Evolutionary conservation across 2,329 filamentous ascomycete genomes (phyloP), one percentile per base, ranked within the genome.

Genomic region (Pseudopithomyces maydicus): DNA sequence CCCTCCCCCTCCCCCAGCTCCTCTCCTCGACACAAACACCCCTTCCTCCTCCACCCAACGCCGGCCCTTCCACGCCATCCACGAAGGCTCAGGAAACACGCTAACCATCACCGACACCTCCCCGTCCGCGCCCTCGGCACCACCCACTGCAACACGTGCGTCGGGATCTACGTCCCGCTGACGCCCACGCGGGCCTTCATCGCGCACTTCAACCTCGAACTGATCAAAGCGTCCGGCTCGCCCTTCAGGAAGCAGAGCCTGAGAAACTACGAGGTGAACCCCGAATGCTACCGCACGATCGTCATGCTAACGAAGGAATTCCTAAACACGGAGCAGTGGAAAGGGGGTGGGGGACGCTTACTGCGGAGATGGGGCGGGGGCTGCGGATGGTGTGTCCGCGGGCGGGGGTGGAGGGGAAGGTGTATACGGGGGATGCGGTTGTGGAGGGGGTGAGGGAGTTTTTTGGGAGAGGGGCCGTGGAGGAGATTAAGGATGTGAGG

Each of bases 301-400:
- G 44, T 46, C 10, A 46, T 46, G 44, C 32, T 35, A n/a, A 46
- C 44, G 6, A 46, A 46, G 44, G 44, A 46, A 14, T 46, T 46
- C 17, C 8, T 46, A 7, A 14, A 2, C 3, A n/a, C 17, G 8
- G 44, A 15, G 44, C 44, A 46, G n/a, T 46, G 44, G 29, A 33
- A 23, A 2, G 44, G 44, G 17, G 44, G 4, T 46, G 44, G 44
- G 44, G 44, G 5, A 4, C 29, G 4, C 19, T 20, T 1, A 46
- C 44, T 5, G 4, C 5, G 6, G 14, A 46, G 3, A 46, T 46
- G 44, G 8, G 15, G n/a, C 7, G 12, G 15, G 26, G 20, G 6
- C 12, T 35, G n/a, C 2, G 26, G 6, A 46, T 46, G 44, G 20
- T 46, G 14, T 46, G 44, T 43, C 38, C 38, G n/a, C 17, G 17